Evolutionary conservation across 306 rosid genomes (phyloP).

Genomic region (Corylus americana): DNA sequence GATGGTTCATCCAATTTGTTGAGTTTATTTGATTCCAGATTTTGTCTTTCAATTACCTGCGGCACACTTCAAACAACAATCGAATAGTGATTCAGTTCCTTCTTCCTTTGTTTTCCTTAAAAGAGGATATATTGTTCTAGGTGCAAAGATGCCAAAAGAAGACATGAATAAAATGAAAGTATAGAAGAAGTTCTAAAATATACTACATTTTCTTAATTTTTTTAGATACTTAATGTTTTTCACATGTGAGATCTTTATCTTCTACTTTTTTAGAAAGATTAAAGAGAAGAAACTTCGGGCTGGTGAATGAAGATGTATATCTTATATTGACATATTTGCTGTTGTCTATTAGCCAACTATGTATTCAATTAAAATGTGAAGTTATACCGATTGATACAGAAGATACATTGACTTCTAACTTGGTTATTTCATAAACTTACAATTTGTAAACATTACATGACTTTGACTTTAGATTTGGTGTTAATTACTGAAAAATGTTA

Average conservation of each 20-base stretch:
- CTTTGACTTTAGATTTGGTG: too few species aligned
- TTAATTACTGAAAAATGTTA: too few species aligned
- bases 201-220: background rate
- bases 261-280: background rate
- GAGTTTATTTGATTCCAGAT: slow-evolving; percentile 9
- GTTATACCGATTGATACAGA: too few species aligned
- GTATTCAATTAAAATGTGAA: too few species aligned
- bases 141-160: too few species aligned
- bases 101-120: background rate
- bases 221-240: too few species aligned
- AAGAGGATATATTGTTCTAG: too few species aligned
- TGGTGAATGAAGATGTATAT: background rate
- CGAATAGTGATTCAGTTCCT: background rate
- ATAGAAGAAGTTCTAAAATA: background rate
- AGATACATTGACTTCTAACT: too few species aligned
- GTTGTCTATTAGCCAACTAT: background rate
- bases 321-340: background rate
- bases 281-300: background rate
- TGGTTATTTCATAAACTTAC: too few species aligned
- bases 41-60: slow-evolving; percentile 28
- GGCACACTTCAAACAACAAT: slow-evolving; percentile 26
- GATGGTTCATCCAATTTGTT: slow-evolving; percentile 23
- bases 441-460: too few species aligned
- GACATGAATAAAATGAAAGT: background rate
- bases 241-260: too few species aligned